phyloP scores from a whole-genome alignment of 1,139 yeast species.

The Suhomyces bokatorum region DNA sequence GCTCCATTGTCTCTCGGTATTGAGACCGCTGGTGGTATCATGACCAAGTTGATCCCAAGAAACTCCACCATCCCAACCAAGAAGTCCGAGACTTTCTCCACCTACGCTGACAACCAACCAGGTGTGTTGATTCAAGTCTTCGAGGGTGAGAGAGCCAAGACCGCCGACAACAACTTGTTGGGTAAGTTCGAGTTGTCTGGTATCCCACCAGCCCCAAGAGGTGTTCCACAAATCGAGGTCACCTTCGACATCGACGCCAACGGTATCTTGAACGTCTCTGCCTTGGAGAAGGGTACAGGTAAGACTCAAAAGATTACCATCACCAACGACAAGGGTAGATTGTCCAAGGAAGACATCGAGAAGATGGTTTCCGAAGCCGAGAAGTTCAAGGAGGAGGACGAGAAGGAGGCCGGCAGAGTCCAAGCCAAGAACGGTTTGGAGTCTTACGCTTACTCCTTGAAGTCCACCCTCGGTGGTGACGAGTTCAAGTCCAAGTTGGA shows the following conservation, averaged over 20 bases:
- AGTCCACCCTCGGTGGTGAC: conserved; percentile 79
- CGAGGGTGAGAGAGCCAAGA: conserved; percentile 97
- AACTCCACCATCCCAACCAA: conserved; percentile 96
- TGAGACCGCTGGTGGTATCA: conserved; percentile 97
- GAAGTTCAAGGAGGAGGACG: conserved; percentile 52
- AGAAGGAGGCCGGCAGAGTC: conserved; percentile 48
- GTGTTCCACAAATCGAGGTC: conserved; percentile 96
- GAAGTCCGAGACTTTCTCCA: conserved; percentile 94
- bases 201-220: conserved; percentile 98
- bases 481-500: conserved; percentile 80
- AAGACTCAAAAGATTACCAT: conserved; percentile 52
- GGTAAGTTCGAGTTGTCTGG: conserved; percentile 96
- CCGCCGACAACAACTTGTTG: conserved; percentile 90
- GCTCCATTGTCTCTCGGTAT: conserved; percentile 95
- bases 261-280: conserved; percentile 92
- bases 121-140: conserved; percentile 93
- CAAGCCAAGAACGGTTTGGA: conserved; percentile 83
- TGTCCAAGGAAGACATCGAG: conserved; percentile 52
- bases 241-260: conserved; percentile 93
- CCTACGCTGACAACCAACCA: conserved; percentile 97
- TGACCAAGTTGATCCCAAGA: conserved; percentile 96
- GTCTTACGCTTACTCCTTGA: conserved; percentile 87
- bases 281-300: conserved; percentile 95
- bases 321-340: conserved; percentile 54
- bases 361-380: conserved; percentile 54